Evolutionary conservation across 2,329 filamentous ascomycete genomes (phyloP), one percentile per base, ranked within the genome.

Genomic region (Fusarium sp.): DNA sequence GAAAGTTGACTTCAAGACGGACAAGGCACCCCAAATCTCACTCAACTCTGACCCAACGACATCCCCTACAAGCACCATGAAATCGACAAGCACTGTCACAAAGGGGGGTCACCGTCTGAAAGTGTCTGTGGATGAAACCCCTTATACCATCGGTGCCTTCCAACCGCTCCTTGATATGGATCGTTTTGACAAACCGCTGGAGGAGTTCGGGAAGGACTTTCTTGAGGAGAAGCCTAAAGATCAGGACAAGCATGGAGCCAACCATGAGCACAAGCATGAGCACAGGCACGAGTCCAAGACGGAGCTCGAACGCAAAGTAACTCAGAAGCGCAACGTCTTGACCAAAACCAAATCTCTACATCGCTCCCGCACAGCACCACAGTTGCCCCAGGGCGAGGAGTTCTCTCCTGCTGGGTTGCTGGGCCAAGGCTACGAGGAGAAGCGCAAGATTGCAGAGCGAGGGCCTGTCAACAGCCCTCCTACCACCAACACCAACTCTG

Each of bases 61-160:
- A 22, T 64, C 69, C 14, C 62, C 66, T n/a, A 71, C 73, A 29
- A 57, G 67, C 8, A 58, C n/a, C 79, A 85, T 64, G 83, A 90
- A 81, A 90, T 71, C 75, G 4, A 71, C 65, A 22, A 78, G 72
- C 31, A 73, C 70, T 8, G 67, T 72, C 27, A 62, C 60, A 33
- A 65, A 60, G 20, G 64, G 69, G 29, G 66, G 77, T 42, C 82
- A 84, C 64, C 82, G 80, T 31, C 77, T 82, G 36, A 81, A 81
- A 62, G 71, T 85, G 24, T 78, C 73, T 16, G 72, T 75, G 10
- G 87, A 88, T 40, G 85, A 87, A 69, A 86, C 80, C 75, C 89
- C 84, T 63, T 93, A 86, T 85, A 90, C 84, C 76, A 92, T 93
- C 60, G 92, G 92, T 6, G 87, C 89, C 2, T 93, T 93, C 80